phyloP scores from a whole-genome alignment of 1,284 basidiomycete genomes.

The Vanrija humicola region DNA sequence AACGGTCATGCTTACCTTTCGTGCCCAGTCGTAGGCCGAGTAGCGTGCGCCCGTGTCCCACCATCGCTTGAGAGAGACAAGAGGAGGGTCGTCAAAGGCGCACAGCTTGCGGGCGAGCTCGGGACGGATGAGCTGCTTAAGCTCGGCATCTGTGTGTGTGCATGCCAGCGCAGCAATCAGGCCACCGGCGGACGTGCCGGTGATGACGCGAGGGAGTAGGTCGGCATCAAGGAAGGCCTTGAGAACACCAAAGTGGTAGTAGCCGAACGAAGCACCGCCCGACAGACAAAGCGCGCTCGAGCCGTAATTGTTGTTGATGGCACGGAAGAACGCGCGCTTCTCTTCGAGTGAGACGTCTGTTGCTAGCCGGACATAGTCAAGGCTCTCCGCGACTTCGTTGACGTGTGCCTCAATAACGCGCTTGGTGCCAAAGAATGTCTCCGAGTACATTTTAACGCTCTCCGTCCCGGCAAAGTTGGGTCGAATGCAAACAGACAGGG shows the following conservation, averaged over 20 bases:
- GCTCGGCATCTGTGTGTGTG: constrained; percentile 84
- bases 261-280: constrained; percentile 91
- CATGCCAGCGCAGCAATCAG: constrained; percentile 76
- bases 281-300: constrained; percentile 86
- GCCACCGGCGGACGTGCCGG: constrained; percentile 88
- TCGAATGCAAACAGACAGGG: constrained; percentile 86
- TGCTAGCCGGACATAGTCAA: constrained; percentile 70
- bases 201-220: constrained; percentile 80
- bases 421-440: constrained; percentile 85
- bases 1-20: constrained; percentile 58
- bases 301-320: constrained; percentile 81
- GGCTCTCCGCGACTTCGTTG: constrained; percentile 67
- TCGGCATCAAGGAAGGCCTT: constrained; percentile 85
- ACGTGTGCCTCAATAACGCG: constrained; percentile 83
- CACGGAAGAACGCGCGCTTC: constrained; percentile 88
- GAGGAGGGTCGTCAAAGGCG: constrained; percentile 79
- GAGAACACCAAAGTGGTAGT: constrained; percentile 73
- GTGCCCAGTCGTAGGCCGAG: constrained; percentile 85
- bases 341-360: constrained; percentile 74
- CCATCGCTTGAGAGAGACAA: constrained; percentile 74
- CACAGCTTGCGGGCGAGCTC: constrained; percentile 82
- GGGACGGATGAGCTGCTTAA: constrained; percentile 71
- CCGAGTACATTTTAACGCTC: constrained; percentile 78
- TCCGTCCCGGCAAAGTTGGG: constrained; percentile 95
- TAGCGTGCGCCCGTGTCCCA: constrained; percentile 89